Percentiles rank a stretch among this genome's conserved stretches.
Evolutionary conservation across 2,329 filamentous ascomycete species (phyloP).

Genomic region (Ophiobolus disseminans): DNA sequence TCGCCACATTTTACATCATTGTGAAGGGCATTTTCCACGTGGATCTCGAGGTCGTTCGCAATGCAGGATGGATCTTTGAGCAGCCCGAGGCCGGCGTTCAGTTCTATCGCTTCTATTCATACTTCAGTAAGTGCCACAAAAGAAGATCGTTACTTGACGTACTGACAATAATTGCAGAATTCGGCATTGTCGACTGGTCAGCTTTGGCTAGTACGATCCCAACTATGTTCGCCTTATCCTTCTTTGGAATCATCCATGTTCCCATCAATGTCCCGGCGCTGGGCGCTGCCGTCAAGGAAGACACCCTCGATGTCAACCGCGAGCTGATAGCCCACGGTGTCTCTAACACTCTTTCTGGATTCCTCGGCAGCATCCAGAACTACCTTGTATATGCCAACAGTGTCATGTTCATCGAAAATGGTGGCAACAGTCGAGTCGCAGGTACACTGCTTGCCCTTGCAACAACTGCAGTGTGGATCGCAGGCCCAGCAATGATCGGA

Average conservation of each 20-base stretch:
- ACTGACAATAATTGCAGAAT: slow-evolving; percentile 62
- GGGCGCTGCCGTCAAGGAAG: slow-evolving; percentile 87
- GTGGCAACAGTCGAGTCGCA: slow-evolving; percentile 84
- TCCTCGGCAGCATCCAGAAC: slow-evolving; percentile 87
- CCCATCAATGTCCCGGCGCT: slow-evolving; percentile 97
- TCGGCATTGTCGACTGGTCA: slow-evolving; percentile 80
- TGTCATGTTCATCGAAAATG: slow-evolving; percentile 93
- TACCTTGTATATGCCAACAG: slow-evolving; percentile 98
- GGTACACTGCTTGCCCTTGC: slow-evolving; percentile 82
- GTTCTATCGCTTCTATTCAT: slow-evolving; percentile 97
- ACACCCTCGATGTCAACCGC: slow-evolving; percentile 87
- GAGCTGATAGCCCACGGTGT: slow-evolving; percentile 92
- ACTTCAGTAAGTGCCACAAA: slow-evolving; percentile 74
- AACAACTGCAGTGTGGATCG: slow-evolving; percentile 81
- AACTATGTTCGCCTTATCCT: slow-evolving; percentile 95
- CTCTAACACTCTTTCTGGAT: slow-evolving; percentile 89
- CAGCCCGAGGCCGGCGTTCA: slow-evolving; percentile 83
- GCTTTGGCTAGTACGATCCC: slow-evolving; percentile 85
- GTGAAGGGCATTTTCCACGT: slow-evolving; percentile 73
- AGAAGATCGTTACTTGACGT: not conserved
- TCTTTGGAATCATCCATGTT: slow-evolving; percentile 96
- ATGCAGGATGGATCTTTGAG: slow-evolving; percentile 88
- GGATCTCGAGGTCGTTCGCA: slow-evolving; percentile 70
- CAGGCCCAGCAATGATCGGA: slow-evolving; percentile 87
- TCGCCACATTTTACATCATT: slow-evolving; percentile 78